A percentile compares a stretch with the other conserved stretches of the same genome.
phyloP scores from a whole-genome alignment of 2,329 filamentous ascomycete species.

The Meredithiella fracta region DNA sequence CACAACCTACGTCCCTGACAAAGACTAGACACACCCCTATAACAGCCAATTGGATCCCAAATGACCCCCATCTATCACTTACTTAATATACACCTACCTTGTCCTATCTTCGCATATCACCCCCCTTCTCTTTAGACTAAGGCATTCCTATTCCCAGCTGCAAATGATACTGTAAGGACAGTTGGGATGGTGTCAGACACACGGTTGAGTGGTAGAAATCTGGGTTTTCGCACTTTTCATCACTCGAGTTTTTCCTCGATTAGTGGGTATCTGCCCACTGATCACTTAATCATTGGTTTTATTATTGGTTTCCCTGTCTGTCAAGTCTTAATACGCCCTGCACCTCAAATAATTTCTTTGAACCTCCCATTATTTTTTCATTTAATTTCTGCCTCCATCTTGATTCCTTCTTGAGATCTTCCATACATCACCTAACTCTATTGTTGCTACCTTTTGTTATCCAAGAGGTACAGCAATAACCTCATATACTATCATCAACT shows the following conservation, averaged over 20 bases:
- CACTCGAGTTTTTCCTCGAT: background rate
- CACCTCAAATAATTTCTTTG: constrained; percentile 10
- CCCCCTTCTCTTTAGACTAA: background rate
- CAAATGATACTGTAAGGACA: background rate
- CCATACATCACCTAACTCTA: background rate
- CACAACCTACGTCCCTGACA: background rate
- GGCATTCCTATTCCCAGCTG: background rate
- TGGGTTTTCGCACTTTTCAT: background rate
- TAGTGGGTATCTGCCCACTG: background rate
- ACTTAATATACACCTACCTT: background rate
- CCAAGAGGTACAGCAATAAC: background rate
- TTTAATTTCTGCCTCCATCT: constrained; percentile 3
- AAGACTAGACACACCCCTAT: background rate
- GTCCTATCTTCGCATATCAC: background rate
- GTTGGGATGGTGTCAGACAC: background rate
- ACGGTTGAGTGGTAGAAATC: background rate
- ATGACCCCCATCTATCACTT: constrained; percentile 5
- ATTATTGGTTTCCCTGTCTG: constrained; percentile 1
- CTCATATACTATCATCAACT: background rate
- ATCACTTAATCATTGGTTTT: background rate
- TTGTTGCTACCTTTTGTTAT: background rate
- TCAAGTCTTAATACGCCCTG: constrained; percentile 7
- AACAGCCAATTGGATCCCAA: background rate
- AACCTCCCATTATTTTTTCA: constrained; percentile 5
- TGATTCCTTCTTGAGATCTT: constrained; percentile 6